Percentiles rank a stretch among this genome's conserved stretches.
Evolutionary conservation across 2,329 filamentous ascomycete genomes (phyloP).

Genomic region (Diatrype stigma): DNA sequence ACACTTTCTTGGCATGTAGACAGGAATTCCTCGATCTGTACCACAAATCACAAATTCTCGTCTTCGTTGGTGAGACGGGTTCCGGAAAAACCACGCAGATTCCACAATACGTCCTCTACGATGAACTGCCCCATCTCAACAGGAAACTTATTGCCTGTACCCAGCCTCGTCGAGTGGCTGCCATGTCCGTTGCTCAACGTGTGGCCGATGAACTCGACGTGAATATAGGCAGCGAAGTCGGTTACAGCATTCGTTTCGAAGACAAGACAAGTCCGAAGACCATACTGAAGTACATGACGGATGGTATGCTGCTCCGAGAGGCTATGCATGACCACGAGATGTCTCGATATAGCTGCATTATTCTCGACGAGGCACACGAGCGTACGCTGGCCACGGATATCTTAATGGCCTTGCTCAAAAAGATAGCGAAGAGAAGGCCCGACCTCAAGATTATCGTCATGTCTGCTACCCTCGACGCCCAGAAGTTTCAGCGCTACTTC

Average conservation of each 20-base stretch:
- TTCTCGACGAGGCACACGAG: slow-evolving; percentile 98
- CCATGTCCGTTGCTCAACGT: slow-evolving; percentile 98
- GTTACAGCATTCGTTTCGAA: slow-evolving; percentile 98
- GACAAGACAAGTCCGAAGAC: slow-evolving; percentile 87
- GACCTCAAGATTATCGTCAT: slow-evolving; percentile 99
- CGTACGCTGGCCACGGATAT: slow-evolving; percentile 96
- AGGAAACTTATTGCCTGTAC: slow-evolving; percentile 95
- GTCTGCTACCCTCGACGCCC: slow-evolving; percentile 93
- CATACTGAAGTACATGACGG: slow-evolving; percentile 98
- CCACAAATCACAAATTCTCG: slow-evolving; percentile 90
- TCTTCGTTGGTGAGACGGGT: slow-evolving; percentile 98
- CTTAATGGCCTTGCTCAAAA: slow-evolving; percentile 92
- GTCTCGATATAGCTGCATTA: slow-evolving; percentile 92
- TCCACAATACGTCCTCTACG: slow-evolving; percentile 95
- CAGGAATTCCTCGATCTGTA: slow-evolving; percentile 92
- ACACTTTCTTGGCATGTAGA: slow-evolving; percentile 35
- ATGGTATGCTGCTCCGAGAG: slow-evolving; percentile 95
- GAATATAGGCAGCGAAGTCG: slow-evolving; percentile 85
- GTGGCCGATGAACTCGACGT: slow-evolving; percentile 97
- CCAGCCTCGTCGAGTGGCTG: slow-evolving; percentile 93
- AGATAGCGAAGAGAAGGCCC: slow-evolving; percentile 73
- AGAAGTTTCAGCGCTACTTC: slow-evolving; percentile 98
- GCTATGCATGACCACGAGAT: slow-evolving; percentile 94
- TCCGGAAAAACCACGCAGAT: slow-evolving; percentile 99
- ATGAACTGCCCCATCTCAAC: slow-evolving; percentile 83